These are phyloP conservation scores for Furcasterigmium furcatum DNA, from an alignment of 2,329 filamentous ascomycete genomes.

Conservation along the genomic window DNA sequence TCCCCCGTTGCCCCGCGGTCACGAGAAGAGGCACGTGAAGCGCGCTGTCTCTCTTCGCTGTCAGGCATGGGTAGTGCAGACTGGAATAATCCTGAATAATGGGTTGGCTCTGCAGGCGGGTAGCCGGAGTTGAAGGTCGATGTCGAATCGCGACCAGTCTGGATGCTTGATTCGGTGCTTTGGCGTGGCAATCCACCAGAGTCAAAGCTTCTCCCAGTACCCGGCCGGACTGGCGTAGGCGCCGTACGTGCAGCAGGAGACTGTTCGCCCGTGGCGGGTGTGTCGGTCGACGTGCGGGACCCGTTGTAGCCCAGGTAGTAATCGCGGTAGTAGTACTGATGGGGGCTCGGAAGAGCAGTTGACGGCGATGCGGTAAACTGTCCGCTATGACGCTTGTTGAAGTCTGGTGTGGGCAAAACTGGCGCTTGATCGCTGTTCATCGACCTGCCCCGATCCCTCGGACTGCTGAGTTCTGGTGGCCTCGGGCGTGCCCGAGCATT, in stretches of 20 bases:
- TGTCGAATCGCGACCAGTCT: conserved; percentile 49
- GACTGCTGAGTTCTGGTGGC: conserved; percentile 41
- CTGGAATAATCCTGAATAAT: conserved; percentile 77
- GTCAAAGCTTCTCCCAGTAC: conserved; percentile 59
- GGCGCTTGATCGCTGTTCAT: conserved; percentile 62
- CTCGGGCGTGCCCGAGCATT: conserved; percentile 45
- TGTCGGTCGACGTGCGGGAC: conserved; percentile 18
- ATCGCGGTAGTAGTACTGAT: conserved; percentile 55
- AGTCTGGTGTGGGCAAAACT: conserved; percentile 62
- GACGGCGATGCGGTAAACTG: conserved; percentile 61
- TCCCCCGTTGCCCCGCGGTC: conserved; percentile 41
- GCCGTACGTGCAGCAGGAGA: conserved; percentile 40
- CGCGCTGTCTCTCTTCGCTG: conserved; percentile 47
- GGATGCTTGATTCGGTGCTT: conserved; percentile 47
- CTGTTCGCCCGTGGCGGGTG: conserved; percentile 51
- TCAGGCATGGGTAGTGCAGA: conserved; percentile 83
- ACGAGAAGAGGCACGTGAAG: conserved; percentile 58
- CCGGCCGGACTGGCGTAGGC: conserved; percentile 40
- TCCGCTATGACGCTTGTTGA: conserved; percentile 61
- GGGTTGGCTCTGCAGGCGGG: conserved; percentile 41
- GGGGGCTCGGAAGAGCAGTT: conserved; percentile 44
- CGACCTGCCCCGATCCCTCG: conserved; percentile 57
- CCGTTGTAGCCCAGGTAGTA: conserved; percentile 42
- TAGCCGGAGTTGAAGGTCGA: conserved; percentile 51
- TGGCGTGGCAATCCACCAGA: conserved; percentile 46